phyloP scores from a whole-genome alignment of 306 rosid species.

The Pueraria montana region DNA sequence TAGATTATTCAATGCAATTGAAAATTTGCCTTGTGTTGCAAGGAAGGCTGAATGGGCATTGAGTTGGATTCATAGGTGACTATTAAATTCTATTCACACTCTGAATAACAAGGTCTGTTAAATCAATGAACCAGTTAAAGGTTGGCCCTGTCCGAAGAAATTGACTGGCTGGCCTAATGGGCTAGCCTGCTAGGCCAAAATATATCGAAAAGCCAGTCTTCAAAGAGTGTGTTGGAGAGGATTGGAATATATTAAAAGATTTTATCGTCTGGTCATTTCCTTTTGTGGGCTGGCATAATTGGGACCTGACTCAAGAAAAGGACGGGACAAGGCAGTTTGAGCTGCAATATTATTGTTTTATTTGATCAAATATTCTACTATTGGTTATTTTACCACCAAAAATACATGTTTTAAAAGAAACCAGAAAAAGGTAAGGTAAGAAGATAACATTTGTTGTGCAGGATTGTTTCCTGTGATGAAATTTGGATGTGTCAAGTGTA shows the following conservation, averaged over 20 bases:
- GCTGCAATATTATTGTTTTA: neutral
- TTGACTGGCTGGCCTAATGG: neutral
- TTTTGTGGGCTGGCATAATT: neutral
- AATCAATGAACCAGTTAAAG: neutral
- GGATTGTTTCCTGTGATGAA: neutral
- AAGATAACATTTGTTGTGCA: neutral
- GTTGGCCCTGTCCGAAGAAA: neutral
- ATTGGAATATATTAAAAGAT: neutral
- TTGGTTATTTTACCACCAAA: neutral
- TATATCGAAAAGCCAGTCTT: neutral
- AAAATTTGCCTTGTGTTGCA: constrained; percentile 84
- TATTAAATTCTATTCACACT: neutral
- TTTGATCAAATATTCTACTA: neutral
- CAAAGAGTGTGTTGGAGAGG: neutral
- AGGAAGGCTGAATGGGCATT: constrained; percentile 92
- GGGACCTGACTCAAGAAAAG: neutral
- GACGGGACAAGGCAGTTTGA: neutral
- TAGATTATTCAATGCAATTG: constrained; percentile 83
- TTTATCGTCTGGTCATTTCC: neutral
- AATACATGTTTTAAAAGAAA: neutral
- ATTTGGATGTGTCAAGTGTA: neutral
- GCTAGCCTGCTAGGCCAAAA: neutral
- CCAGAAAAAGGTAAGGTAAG: neutral
- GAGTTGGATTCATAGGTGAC: constrained; percentile 84
- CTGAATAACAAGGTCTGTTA: constrained; percentile 25